Base-by-base conservation (phyloP, 2,329 filamentous ascomycete species). In the Elsinoe batatas region DNA sequence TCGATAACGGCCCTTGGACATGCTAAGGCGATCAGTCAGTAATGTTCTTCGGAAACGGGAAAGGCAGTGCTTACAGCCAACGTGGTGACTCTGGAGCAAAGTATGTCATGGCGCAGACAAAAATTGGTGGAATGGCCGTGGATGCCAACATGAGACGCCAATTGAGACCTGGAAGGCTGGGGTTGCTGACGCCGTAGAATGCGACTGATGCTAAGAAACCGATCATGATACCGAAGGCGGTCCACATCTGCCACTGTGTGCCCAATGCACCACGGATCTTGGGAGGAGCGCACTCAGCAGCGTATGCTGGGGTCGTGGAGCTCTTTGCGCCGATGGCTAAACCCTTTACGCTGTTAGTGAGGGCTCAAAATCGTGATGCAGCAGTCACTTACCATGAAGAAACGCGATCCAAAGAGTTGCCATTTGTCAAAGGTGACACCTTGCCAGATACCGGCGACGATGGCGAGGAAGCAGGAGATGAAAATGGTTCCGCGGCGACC, bases 401-500 rank as follows among this genome's bases (percentile, higher is more conserved):
- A 59, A 2, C 58, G 53, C 17, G 58, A 57, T n/a, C 51, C 56
- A 26, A 59, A 59, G 3, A 59, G 56, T 10, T 57, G 56, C 58
- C 58, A 59, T 32, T 50, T 58, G 32, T 43, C 54, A 22, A 58
- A 58, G 8, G 58, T 59, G 3, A 53, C 56, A 61, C 62, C 63
- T 64, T 67, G 38, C 66, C 66, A 59, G 64, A 64, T 50, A 44
- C 58, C 53, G 13, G 79, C 73, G 1, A 75, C 57, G 12, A 77
- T 75, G 0, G 84, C 86, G 65, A 91, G 83, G 59, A 86, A 36
- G 58, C 50, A 61, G 61, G 77, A 76, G 44, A 83, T 65, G 64
- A 85, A 85, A 58, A 86, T 86, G 44, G 80, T 78, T 10, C 82
- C 80, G 53, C 82, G 78, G 37, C 83, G 80, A 36, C 81, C 82